These are phyloP conservation scores for Neurospora discreta DNA, from an alignment of 495 filamentous ascomycete species.

Conservation along the genomic window DNA sequence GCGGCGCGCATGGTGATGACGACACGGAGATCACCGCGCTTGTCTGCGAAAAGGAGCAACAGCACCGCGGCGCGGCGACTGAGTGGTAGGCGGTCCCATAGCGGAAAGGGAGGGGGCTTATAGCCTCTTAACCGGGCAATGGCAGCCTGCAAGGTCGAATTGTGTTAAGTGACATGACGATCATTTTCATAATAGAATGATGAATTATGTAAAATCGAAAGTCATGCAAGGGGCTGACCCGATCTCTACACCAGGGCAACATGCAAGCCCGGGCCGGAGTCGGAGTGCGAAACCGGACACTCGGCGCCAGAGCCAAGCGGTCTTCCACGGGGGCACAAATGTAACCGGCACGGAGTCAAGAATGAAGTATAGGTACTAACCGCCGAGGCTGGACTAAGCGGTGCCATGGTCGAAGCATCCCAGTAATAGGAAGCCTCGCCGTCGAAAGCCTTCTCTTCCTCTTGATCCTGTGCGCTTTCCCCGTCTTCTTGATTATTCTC, in stretches of 20 bases:
- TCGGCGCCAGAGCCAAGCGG: neutral
- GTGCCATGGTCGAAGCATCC: conserved; percentile 44
- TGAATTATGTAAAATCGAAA: neutral
- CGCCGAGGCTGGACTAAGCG: conserved; percentile 43
- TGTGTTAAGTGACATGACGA: neutral
- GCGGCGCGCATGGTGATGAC: conserved; percentile 80
- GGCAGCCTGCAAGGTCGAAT: conserved; percentile 44
- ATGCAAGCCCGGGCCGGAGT: neutral
- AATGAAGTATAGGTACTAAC: conserved; percentile 30
- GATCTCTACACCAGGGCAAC: neutral
- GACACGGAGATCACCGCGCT: conserved; percentile 61
- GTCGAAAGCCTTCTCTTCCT: conserved; percentile 5
- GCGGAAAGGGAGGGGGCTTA: conserved; percentile 43
- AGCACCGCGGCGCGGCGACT: conserved; percentile 71
- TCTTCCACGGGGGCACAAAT: neutral
- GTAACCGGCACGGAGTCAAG: neutral
- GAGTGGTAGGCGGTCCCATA: conserved; percentile 51
- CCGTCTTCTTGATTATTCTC: neutral
- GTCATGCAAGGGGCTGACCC: conserved; percentile 1
- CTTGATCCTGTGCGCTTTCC: neutral
- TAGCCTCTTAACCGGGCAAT: conserved; percentile 66
- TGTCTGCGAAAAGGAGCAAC: conserved; percentile 74
- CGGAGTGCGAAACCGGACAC: neutral
- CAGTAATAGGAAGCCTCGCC: conserved; percentile 31
- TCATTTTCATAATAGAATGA: conserved; percentile 3